Evolutionary conservation across 768 basidiomycete species (phyloP).

Genomic region (Mycena belliarum): DNA sequence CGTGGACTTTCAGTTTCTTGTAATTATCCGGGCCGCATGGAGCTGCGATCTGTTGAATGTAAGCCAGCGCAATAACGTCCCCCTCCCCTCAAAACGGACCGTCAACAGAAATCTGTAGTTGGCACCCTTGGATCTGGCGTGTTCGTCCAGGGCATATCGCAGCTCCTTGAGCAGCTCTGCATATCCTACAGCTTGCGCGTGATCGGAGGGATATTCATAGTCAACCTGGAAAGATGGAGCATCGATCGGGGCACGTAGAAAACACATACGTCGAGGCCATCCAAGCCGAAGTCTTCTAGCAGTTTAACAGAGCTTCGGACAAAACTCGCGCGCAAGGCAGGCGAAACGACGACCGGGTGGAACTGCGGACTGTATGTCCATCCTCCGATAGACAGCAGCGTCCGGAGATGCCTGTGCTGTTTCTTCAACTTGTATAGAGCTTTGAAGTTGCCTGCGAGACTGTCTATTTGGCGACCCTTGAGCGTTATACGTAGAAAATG

Average conservation of each 20-base stretch:
- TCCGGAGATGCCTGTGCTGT: conserved; percentile 74
- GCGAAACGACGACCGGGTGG: conserved; percentile 65
- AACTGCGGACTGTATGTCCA: conserved; percentile 66
- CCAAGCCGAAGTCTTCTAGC: conserved; percentile 89
- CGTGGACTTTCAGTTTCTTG: conserved; percentile 69
- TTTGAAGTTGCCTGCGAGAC: conserved; percentile 77
- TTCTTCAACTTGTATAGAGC: conserved; percentile 92
- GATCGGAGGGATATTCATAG: conserved; percentile 88
- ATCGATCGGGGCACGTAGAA: background rate
- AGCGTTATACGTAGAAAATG: background rate
- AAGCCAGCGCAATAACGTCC: conserved; percentile 3
- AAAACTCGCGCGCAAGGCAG: conserved; percentile 67
- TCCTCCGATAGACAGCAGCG: conserved; percentile 89
- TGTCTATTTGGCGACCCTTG: background rate
- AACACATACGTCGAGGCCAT: conserved; percentile 75
- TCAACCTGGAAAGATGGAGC: conserved; percentile 39
- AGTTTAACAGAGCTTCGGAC: conserved; percentile 78
- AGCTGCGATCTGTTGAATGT: conserved; percentile 69
- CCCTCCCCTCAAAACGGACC: conserved; percentile 40
- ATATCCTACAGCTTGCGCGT: conserved; percentile 80
- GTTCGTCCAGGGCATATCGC: conserved; percentile 71
- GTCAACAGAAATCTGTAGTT: conserved; percentile 72
- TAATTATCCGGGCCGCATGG: conserved; percentile 91
- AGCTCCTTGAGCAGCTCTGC: conserved; percentile 79
- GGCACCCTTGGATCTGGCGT: conserved; percentile 58